Conservation (phyloP, 1,139 yeast species). For the Scheffersomyces segobiensis region DNA sequence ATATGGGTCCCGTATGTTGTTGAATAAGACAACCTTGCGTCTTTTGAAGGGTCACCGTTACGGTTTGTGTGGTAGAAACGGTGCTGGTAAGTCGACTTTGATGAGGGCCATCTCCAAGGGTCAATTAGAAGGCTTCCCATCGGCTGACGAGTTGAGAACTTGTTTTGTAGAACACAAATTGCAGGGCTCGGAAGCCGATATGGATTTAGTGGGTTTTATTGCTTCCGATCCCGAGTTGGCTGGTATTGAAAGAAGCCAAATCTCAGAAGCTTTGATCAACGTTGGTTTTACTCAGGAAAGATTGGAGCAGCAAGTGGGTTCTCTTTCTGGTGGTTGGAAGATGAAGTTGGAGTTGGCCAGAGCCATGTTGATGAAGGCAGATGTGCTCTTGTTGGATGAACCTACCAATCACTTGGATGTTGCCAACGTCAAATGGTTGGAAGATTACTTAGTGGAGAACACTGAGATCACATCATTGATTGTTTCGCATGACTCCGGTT, state of each 20-base stretch:
- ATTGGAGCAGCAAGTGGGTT: slow-evolving; percentile 86
- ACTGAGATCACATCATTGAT: slow-evolving; percentile 89
- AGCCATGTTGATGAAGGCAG: slow-evolving; percentile 98
- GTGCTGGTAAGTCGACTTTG: slow-evolving; percentile 97
- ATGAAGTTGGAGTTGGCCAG: slow-evolving; percentile 98
- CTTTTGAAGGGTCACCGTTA: slow-evolving; percentile 93
- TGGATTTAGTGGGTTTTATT: slow-evolving; percentile 85
- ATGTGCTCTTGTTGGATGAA: slow-evolving; percentile 90
- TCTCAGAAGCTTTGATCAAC: slow-evolving; percentile 69
- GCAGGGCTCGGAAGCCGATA: slow-evolving; percentile 92
- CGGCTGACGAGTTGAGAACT: slow-evolving; percentile 81
- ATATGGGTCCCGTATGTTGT: slow-evolving; percentile 94
- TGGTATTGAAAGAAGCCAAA: slow-evolving; percentile 63
- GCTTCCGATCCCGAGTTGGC: slow-evolving; percentile 85
- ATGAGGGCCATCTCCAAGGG: slow-evolving; percentile 98
- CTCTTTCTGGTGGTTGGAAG: slow-evolving; percentile 98
- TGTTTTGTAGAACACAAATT: slow-evolving; percentile 97
- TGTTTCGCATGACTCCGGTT: slow-evolving; percentile 97
- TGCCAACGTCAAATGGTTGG: slow-evolving; percentile 88
- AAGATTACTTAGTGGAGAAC: slow-evolving; percentile 79
- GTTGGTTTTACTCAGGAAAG: slow-evolving; percentile 94
- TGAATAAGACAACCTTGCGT: slow-evolving; percentile 87
- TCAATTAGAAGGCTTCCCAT: slow-evolving; percentile 96
- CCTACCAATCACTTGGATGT: slow-evolving; percentile 99
- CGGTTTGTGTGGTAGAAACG: slow-evolving; percentile 97